phyloP scores from a whole-genome alignment of 2,329 filamentous ascomycete species.

The Monilinia fructicola region DNA sequence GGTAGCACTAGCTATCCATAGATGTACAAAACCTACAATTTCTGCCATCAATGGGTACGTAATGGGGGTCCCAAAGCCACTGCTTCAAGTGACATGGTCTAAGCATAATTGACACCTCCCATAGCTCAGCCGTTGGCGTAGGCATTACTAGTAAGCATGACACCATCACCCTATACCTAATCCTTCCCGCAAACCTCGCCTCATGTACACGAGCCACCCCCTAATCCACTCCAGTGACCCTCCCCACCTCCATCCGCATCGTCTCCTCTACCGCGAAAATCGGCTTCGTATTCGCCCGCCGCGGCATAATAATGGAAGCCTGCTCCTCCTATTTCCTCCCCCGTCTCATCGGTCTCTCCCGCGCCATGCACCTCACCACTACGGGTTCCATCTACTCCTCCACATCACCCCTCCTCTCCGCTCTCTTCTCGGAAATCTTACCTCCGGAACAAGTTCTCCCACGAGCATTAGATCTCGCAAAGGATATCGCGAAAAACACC shows the following conservation, averaged over 20 bases:
- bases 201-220: neutral
- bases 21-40: conserved; percentile 58
- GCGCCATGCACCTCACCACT: conserved; percentile 64
- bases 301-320: conserved; percentile 71
- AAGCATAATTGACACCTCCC: neutral
- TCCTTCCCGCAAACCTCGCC: too few relatives aligned
- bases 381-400: conserved; percentile 62
- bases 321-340: conserved; percentile 71
- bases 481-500: conserved; percentile 65
- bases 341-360: conserved; percentile 62
- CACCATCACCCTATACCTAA: neutral
- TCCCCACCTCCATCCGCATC: conserved; percentile 54
- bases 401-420: conserved; percentile 52
- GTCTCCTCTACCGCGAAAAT: conserved; percentile 61
- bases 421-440: conserved; percentile 66
- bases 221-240: conserved; percentile 49
- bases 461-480: conserved; percentile 64
- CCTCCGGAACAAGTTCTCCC: conserved; percentile 60
- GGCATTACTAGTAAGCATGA: conserved; percentile 17
- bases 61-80: neutral
- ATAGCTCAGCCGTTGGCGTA: conserved; percentile 9
- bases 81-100: too few relatives aligned
- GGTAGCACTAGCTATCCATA: conserved; percentile 55
- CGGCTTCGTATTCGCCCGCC: conserved; percentile 71
- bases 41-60: conserved; percentile 55